phyloP scores from a whole-genome alignment of 352 stramenopile genomes.

The Phytophthora sansomeana region DNA sequence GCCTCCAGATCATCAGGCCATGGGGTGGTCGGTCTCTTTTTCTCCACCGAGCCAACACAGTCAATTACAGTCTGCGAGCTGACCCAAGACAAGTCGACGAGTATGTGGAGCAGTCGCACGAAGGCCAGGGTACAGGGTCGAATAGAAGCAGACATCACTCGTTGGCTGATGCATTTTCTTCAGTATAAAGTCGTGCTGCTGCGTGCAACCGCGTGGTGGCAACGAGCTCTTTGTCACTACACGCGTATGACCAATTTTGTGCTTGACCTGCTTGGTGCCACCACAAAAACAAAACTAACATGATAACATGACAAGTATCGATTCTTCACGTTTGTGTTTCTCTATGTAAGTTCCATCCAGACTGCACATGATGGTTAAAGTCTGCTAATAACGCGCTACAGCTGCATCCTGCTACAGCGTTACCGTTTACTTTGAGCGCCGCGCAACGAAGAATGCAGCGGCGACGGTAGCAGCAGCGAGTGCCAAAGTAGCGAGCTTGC shows the following conservation, averaged over 20 bases:
- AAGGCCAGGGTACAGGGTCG: constrained; percentile 30
- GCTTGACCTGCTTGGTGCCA: not conserved
- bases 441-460: constrained; percentile 48
- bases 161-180: constrained; percentile 24
- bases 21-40: constrained; percentile 7
- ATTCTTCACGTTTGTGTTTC: constrained; percentile 21
- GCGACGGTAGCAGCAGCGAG: constrained; percentile 47
- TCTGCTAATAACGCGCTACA: constrained; percentile 11
- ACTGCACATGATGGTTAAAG: constrained; percentile 8
- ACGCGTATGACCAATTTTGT: not conserved
- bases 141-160: constrained; percentile 41
- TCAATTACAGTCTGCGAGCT: constrained; percentile 25
- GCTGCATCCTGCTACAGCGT: not conserved
- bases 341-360: constrained; percentile 32
- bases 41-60: constrained; percentile 19
- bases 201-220: not conserved
- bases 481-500: constrained; percentile 41
- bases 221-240: constrained; percentile 6
- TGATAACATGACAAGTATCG: constrained; percentile 6
- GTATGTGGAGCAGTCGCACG: constrained; percentile 17
- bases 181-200: constrained; percentile 26
- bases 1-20: constrained; percentile 36
- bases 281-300: no score
- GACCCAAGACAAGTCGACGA: constrained; percentile 27
- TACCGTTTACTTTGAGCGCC: constrained; percentile 46